Conservation (phyloP, 495 filamentous ascomycete genomes). For the Chaetomium fimeti region DNA sequence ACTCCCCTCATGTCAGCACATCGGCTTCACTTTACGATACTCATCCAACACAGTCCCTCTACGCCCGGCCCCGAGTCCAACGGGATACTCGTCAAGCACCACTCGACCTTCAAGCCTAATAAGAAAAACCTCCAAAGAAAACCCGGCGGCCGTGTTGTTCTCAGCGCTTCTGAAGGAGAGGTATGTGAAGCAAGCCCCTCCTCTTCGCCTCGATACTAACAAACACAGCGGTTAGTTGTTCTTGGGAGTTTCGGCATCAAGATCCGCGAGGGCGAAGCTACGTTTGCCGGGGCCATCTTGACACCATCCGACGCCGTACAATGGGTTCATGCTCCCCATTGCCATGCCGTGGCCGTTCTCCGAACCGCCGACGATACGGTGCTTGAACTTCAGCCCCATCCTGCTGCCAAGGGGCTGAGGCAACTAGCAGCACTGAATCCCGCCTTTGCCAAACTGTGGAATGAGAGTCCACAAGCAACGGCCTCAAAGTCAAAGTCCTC, state of each 20-base stretch:
- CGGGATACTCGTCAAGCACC: slow-evolving; percentile 9
- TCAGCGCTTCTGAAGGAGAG: slow-evolving; percentile 49
- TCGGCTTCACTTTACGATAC: slow-evolving; percentile 2
- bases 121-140: slow-evolving; percentile 44
- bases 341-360: slow-evolving; percentile 74
- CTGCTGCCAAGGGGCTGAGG: slow-evolving; percentile 54
- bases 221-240: slow-evolving; percentile 59
- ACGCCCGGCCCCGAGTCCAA: slow-evolving; percentile 5
- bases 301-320: slow-evolving; percentile 51
- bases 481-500: slow-evolving; percentile 10
- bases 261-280: slow-evolving; percentile 57
- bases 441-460: slow-evolving; percentile 73
- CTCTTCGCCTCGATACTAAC: background rate
- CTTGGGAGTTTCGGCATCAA: slow-evolving; percentile 73
- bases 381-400: slow-evolving; percentile 52
- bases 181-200: slow-evolving; percentile 29
- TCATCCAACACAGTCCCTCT: background rate
- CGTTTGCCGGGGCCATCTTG: slow-evolving; percentile 66
- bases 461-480: slow-evolving; percentile 40
- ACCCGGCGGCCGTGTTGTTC: slow-evolving; percentile 35
- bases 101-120: slow-evolving; percentile 48
- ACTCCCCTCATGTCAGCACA: no score
- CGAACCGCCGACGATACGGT: slow-evolving; percentile 52
- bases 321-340: slow-evolving; percentile 69
- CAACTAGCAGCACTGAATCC: slow-evolving; percentile 63